A percentile compares a stretch with the other conserved stretches of the same genome.
phyloP scores from a whole-genome alignment of 2,329 filamentous ascomycete genomes.

The Phoma herbarum region DNA sequence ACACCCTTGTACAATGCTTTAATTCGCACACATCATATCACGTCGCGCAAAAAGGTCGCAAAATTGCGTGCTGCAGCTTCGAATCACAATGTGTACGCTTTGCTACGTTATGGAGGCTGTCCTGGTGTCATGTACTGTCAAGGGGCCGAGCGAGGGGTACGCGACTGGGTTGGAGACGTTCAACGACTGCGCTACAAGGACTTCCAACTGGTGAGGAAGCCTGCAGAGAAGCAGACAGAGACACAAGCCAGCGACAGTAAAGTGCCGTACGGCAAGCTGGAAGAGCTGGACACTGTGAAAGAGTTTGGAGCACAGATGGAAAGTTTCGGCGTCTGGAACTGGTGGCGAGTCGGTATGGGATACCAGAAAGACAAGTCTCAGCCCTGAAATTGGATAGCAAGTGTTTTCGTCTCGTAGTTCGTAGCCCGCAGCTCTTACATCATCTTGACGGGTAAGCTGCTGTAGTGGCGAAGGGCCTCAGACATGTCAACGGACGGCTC shows the following conservation, averaged over 20 bases:
- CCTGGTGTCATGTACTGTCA: slow-evolving; percentile 85
- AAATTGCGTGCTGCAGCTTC: slow-evolving; percentile 71
- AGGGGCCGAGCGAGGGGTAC: slow-evolving; percentile 64
- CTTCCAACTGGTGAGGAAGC: slow-evolving; percentile 69
- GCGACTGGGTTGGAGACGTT: slow-evolving; percentile 71
- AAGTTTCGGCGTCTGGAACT: slow-evolving; percentile 64
- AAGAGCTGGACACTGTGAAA: slow-evolving; percentile 70
- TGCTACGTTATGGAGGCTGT: slow-evolving; percentile 72
- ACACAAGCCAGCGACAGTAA: neutral
- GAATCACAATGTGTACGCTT: slow-evolving; percentile 67
- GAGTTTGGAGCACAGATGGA: slow-evolving; percentile 72
- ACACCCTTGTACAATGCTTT: slow-evolving; percentile 62
- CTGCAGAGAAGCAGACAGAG: slow-evolving; percentile 49
- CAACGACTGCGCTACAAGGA: slow-evolving; percentile 75
- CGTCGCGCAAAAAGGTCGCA: slow-evolving; percentile 76
- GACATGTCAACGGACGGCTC: neutral
- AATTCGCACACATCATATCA: slow-evolving; percentile 83
- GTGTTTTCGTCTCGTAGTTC: neutral
- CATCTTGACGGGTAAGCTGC: slow-evolving; percentile 1
- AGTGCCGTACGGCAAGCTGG: slow-evolving; percentile 47
- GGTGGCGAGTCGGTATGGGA: slow-evolving; percentile 76
- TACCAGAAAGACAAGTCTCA: slow-evolving; percentile 47
- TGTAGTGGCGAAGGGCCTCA: neutral
- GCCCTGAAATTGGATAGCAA: slow-evolving; percentile 7
- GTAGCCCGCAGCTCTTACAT: neutral